These are phyloP conservation scores for Abrus pulchellus DNA, from an alignment of 306 rosid genomes.

Conservation along the genomic window DNA sequence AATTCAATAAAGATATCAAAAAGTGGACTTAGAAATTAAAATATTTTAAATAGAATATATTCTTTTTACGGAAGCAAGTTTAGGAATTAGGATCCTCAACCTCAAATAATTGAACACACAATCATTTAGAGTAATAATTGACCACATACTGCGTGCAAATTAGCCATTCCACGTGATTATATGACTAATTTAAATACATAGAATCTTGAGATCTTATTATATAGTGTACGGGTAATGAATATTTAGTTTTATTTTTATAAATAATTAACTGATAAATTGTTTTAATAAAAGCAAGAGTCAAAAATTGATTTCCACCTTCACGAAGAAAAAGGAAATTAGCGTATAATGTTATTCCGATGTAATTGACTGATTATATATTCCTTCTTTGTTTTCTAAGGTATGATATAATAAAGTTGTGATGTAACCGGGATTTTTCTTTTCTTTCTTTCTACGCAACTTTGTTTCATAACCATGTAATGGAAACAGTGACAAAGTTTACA, in stretches of 20 bases:
- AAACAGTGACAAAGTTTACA: slow-evolving; percentile 34
- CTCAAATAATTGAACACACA: slow-evolving; percentile 29
- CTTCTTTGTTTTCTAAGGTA: background rate
- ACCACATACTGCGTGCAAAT: background rate
- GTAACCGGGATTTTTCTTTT: slow-evolving; percentile 15
- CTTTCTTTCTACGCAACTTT: slow-evolving; percentile 29
- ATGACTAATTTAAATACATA: background rate
- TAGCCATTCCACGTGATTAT: background rate
- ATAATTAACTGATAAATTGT: background rate
- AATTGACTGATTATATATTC: background rate
- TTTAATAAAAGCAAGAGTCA: background rate
- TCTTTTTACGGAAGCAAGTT: background rate
- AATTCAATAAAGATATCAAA: too few species aligned
- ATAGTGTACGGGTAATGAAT: too few species aligned
- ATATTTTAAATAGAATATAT: background rate
- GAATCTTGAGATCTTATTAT: too few species aligned
- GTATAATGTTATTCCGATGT: background rate
- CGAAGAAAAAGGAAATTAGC: background rate
- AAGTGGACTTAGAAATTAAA: too few species aligned
- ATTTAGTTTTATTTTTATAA: too few species aligned
- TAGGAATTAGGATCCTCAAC: background rate
- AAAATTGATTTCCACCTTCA: background rate
- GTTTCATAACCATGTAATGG: background rate
- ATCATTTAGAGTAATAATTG: slow-evolving; percentile 30
- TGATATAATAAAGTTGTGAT: slow-evolving; percentile 23